A percentile compares a stretch with the other conserved stretches of the same genome.
Conservation (phyloP, 805 yeast genomes). For the Yarrowia sp. region DNA sequence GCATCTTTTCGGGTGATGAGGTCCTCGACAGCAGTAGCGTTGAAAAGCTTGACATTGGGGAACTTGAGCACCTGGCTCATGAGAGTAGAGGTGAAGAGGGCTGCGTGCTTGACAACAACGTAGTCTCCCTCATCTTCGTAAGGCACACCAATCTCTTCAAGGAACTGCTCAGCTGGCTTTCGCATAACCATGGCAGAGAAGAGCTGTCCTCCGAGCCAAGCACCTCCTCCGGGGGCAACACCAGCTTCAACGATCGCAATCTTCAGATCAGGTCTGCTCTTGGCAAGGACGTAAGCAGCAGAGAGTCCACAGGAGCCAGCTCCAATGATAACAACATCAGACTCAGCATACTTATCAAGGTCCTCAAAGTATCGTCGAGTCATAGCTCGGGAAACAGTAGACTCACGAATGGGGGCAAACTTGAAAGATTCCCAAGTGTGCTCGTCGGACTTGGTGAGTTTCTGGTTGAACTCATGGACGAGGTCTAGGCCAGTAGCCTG, state of each 20-base stretch:
- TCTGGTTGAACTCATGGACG: constrained; percentile 23
- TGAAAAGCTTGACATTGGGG: constrained; percentile 73
- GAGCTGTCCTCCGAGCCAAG: constrained; percentile 73
- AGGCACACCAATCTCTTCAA: constrained; percentile 59
- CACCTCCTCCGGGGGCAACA: constrained; percentile 79
- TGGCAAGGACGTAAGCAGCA: constrained; percentile 71
- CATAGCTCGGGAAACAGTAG: constrained; percentile 78
- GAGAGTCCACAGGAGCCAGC: constrained; percentile 76
- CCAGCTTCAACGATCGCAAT: constrained; percentile 70
- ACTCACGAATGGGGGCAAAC: constrained; percentile 71
- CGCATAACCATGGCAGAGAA: constrained; percentile 77
- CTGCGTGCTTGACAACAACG: constrained; percentile 78
- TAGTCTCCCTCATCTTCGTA: constrained; percentile 79
- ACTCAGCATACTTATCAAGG: constrained; percentile 68
- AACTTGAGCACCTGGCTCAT: constrained; percentile 64
- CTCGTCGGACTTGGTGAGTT: constrained; percentile 17
- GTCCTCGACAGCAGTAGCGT: constrained; percentile 79
- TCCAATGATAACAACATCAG: constrained; percentile 71
- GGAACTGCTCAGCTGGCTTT: constrained; percentile 70
- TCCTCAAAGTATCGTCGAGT: constrained; percentile 69
- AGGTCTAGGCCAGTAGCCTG: constrained; percentile 18
- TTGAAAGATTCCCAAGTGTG: constrained; percentile 63
- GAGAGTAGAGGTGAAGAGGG: constrained; percentile 68
- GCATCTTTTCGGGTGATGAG: constrained; percentile 66
- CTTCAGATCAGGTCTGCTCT: constrained; percentile 70